Evolutionary conservation across 495 filamentous ascomycete species (phyloP).

Genomic region (Pyrenopolyporus hunteri): DNA sequence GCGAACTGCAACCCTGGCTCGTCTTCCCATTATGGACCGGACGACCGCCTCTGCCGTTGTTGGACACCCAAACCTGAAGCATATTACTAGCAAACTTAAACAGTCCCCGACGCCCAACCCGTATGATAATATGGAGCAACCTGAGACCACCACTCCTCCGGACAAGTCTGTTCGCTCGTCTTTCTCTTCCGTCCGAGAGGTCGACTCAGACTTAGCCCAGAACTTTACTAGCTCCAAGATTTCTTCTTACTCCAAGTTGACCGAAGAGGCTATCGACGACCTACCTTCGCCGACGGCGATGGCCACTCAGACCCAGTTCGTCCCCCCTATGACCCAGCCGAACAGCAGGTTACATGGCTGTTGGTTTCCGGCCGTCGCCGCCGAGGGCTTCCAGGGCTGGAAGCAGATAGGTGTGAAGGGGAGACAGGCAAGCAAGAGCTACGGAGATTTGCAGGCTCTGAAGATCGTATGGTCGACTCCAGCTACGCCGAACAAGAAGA

Average conservation of each 20-base stretch:
- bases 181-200: conserved; percentile 64
- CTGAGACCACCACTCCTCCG: conserved; percentile 34
- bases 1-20: conserved; percentile 19
- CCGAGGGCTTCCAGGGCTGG: conserved; percentile 73
- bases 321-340: conserved; percentile 52
- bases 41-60: conserved; percentile 31
- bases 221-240: conserved; percentile 72
- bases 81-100: conserved; percentile 29
- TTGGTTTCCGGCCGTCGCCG: conserved; percentile 66
- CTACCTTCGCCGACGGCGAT: conserved; percentile 42
- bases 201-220: conserved; percentile 64
- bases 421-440: conserved; percentile 73
- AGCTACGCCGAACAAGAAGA: conserved; percentile 44
- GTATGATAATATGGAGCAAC: conserved; percentile 30
- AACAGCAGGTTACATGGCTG: conserved; percentile 60
- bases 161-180: conserved; percentile 56
- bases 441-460: conserved; percentile 67
- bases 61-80: conserved; percentile 22
- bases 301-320: conserved; percentile 57
- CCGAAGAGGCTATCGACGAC: conserved; percentile 56
- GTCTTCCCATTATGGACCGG: conserved; percentile 38
- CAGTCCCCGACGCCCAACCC: conserved; percentile 26
- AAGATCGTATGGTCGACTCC: conserved; percentile 59
- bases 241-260: conserved; percentile 56
- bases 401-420: conserved; percentile 71